Conservation (phyloP, 2,329 filamentous ascomycete species). For the Tolypocladium cylindrosporum region DNA sequence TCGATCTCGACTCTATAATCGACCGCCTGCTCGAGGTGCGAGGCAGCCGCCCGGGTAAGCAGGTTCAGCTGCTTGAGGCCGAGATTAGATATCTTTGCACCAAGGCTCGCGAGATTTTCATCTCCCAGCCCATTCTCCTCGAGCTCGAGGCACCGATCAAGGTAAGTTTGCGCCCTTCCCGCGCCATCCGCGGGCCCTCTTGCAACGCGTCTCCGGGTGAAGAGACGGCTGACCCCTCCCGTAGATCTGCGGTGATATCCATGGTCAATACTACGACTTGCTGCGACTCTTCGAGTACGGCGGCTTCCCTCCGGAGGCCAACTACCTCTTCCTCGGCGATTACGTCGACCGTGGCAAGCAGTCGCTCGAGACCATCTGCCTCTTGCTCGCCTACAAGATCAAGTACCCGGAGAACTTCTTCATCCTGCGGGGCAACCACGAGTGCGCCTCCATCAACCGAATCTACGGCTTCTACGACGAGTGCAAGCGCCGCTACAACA, state of each 20-base stretch:
- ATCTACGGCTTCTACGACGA: conserved; percentile 99
- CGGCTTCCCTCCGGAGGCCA: conserved; percentile 94
- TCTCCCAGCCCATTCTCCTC: conserved; percentile 94
- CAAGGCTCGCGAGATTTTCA: conserved; percentile 98
- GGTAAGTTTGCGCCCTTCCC: conserved; percentile 44
- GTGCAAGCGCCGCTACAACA: conserved; percentile 98
- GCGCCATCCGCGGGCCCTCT: background rate
- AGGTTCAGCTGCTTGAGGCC: conserved; percentile 91
- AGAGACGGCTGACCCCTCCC: conserved; percentile 5
- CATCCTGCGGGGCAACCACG: conserved; percentile 95
- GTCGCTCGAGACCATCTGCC: conserved; percentile 95
- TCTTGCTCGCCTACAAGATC: conserved; percentile 97
- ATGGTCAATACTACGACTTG: conserved; percentile 98
- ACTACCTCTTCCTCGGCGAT: conserved; percentile 98
- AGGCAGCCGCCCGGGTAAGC: conserved; percentile 95
- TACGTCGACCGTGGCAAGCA: conserved; percentile 99
- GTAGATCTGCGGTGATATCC: conserved; percentile 98
- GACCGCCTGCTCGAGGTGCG: conserved; percentile 95
- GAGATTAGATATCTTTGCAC: conserved; percentile 97
- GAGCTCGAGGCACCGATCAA: conserved; percentile 98
- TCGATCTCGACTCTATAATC: conserved; percentile 99
- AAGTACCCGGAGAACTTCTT: conserved; percentile 99
- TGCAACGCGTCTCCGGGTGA: background rate
- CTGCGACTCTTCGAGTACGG: conserved; percentile 96
- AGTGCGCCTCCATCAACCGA: conserved; percentile 97